A percentile compares a stretch with the other conserved stretches of the same genome.
phyloP scores from a whole-genome alignment of 2,329 filamentous ascomycete genomes.

The Ascochyta clinopodiicola region DNA sequence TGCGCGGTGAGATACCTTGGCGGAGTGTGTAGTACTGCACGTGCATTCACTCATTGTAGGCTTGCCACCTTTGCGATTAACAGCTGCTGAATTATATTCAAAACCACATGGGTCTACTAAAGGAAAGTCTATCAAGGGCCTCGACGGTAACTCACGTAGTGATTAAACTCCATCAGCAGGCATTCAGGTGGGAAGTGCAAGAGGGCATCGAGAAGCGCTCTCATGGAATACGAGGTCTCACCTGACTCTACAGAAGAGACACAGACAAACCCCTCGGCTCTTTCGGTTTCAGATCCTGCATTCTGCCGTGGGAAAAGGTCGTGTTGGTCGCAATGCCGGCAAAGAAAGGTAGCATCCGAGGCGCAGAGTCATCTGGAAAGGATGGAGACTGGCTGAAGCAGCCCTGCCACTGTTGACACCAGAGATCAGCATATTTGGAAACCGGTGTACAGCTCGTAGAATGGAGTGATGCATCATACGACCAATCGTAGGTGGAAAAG shows the following conservation, averaged over 20 bases:
- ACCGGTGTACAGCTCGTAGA: neutral
- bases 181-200: neutral
- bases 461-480: neutral
- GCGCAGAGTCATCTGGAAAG: neutral
- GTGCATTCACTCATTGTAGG: neutral
- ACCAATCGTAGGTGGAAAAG: conserved; percentile 1
- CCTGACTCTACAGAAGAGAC: neutral
- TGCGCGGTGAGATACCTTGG: neutral
- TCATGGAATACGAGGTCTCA: neutral
- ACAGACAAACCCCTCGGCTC: neutral
- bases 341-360: neutral
- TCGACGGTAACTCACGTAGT: neutral
- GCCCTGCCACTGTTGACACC: neutral
- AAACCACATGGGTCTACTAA: neutral
- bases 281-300: neutral
- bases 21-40: neutral
- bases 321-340: neutral
- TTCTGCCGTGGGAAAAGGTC: neutral
- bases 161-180: neutral
- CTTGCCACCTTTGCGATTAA: neutral
- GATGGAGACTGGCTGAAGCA: neutral
- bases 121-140: neutral
- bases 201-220: neutral
- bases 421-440: neutral
- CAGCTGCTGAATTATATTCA: neutral